Base-by-base conservation (phyloP, 495 filamentous ascomycete genomes). In the Geopyxis carbonaria region DNA sequence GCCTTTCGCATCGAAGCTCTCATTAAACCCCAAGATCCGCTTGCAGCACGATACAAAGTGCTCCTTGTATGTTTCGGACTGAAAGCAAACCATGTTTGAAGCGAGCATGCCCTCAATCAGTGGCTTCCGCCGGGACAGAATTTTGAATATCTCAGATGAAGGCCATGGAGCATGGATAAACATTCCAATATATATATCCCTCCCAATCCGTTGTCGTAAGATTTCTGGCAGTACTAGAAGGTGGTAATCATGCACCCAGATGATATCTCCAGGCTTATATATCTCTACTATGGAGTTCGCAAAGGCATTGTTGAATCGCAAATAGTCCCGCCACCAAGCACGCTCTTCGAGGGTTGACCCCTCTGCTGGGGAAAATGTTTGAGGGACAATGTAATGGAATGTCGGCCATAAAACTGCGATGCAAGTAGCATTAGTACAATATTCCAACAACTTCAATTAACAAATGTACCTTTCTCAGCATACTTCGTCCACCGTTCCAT, bases 41-140 rank as follows among this genome's bases (percentile, higher is more conserved):
- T 80, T 87, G 59, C 86, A 94, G 60, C 81, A 92, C 22, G 83
- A 92, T 7, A 77, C 72, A 48, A 94, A 94, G 55, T 94, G 86
- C 2, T 81, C 72, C 8, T 83, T 85, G 54, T 91, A 93, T 50
- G 83, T 85, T 59, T 78, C 83, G 2, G 83, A 85, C 59, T 94
- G 86, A 63, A 94, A 93, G 0, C 80, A 83, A 43, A 94, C 67
- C 67, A 93, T 75, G 54, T 92, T 93, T 27, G 86, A 72, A 9
- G 84, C 82, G 16, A 94, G 66, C 35, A 92, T 73, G 20, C 86
- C 86, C 45, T 83, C 79, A 7, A 94, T 64, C 1, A 94, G 66
- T 51, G 91, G 81, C 57, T 91, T 93, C 40, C 86, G 64, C 45
- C 80, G 73, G 8, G 80, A 78, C 28, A 92, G 66, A 53, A 85